Base-by-base conservation (phyloP, 805 yeast genomes). In the Brettanomyces naardenensis region DNA sequence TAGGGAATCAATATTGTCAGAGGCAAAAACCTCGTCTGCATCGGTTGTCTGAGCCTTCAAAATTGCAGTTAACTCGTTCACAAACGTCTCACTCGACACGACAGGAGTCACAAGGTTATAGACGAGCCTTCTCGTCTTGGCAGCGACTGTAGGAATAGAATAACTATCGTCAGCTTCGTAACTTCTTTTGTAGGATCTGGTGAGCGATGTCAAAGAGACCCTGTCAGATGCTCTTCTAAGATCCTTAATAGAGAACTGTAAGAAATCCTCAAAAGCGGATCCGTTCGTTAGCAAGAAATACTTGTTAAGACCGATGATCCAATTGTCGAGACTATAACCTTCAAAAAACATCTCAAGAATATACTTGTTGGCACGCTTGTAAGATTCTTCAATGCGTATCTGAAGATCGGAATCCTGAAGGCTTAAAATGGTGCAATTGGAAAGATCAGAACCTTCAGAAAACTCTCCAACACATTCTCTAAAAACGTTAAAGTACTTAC, bases 401-500 rank as follows among this genome's bases (percentile, higher is more conserved):
- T 71, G 67, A 19, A 89, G 30, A 22, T 52, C 50, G 41, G 53
- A 44, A 53, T 66, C 54, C 41, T 59, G 58, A 41, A 62, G 29
- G 28, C 54, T 53, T 31, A 31, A 20, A 14, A 53, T 41, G 11
- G 35, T 35, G 7, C 6, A 15, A n/a, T 29, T 20, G n/a, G 27
- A 31, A 4, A 25, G 19, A 28, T 22, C 17, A 0, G 40, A 31
- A 3, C 22, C n/a, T 3, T 34, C 39, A 5, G 22, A 11, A 10
- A 31, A 15, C 1, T 14, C 18, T 21, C 27, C 39, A 4, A 36
- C 19, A 30, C 47, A 78, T 40, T 70, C 76, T 39, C 75, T 69
- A 31, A 83, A 66, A 3, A 90, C 79, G 49, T 86, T 84, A 39
- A 88, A 62, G 48, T 80, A 80, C 58, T 87, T 89, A 2, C 99